These are phyloP conservation scores for Peltaster fructicola DNA, from an alignment of 2,329 filamentous ascomycete species.

Conservation along the genomic window DNA sequence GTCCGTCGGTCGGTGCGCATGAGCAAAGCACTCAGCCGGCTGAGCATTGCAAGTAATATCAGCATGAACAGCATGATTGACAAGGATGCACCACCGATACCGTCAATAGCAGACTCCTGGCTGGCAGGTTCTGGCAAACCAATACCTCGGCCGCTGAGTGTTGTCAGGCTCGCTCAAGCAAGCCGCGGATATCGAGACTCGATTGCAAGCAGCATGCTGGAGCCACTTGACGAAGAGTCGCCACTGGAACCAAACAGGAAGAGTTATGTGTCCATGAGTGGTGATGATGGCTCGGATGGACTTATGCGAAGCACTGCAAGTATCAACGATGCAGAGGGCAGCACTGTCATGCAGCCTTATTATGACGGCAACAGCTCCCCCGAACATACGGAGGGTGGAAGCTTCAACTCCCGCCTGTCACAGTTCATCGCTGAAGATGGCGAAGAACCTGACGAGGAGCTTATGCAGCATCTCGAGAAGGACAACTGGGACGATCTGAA, in stretches of 20 bases:
- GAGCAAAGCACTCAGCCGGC: constrained; percentile 78
- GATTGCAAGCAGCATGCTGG: constrained; percentile 71
- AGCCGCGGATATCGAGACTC: constrained; percentile 63
- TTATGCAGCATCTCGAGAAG: constrained; percentile 75
- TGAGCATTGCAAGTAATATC: constrained; percentile 85
- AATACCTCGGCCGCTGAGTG: constrained; percentile 40
- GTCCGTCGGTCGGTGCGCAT: constrained; percentile 78
- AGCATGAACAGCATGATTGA: constrained; percentile 75
- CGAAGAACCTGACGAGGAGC: constrained; percentile 76
- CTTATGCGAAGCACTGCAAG: constrained; percentile 31
- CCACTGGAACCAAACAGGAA: constrained; percentile 75
- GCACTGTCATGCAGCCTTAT: constrained; percentile 56
- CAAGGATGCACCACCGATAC: constrained; percentile 83
- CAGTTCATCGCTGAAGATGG: constrained; percentile 78
- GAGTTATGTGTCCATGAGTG: constrained; percentile 78
- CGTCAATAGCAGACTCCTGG: constrained; percentile 90
- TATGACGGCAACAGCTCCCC: constrained; percentile 63
- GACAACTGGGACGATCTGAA: constrained; percentile 94
- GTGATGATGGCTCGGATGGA: constrained; percentile 45
- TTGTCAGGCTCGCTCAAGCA: constrained; percentile 38
- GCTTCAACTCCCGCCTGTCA: constrained; percentile 64
- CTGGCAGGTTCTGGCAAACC: constrained; percentile 35
- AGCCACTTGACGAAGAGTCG: constrained; percentile 82
- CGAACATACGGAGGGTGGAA: constrained; percentile 39
- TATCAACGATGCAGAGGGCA: constrained; percentile 61